These are phyloP conservation scores for Cladophialophora bantiana DNA, from an alignment of 2,329 filamentous ascomycete species.

Conservation along the genomic window DNA sequence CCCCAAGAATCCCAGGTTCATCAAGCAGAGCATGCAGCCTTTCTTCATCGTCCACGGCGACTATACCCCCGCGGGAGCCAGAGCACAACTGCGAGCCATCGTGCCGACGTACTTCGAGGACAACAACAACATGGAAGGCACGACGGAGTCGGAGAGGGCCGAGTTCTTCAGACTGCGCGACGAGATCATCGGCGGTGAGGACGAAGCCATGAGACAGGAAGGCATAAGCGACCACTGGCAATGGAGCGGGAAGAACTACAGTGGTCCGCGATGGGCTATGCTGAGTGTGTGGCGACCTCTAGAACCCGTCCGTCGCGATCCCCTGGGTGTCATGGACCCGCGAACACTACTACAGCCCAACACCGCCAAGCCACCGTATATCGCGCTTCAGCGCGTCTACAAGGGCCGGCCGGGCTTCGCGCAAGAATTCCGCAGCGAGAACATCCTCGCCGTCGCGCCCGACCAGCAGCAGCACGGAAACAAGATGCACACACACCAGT, in stretches of 20 bases:
- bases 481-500: conserved; percentile 3
- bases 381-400: conserved; percentile 11
- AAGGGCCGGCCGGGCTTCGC: conserved; percentile 22
- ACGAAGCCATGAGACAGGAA: conserved; percentile 21
- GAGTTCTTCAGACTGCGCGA: conserved; percentile 19
- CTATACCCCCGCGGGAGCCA: conserved; percentile 19
- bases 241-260: conserved; percentile 28
- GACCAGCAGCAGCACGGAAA: conserved; percentile 1
- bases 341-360: conserved; percentile 7
- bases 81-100: conserved; percentile 19
- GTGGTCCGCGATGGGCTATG: conserved; percentile 21
- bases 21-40: conserved; percentile 9
- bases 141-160: conserved; percentile 13
- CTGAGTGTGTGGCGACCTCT: conserved; percentile 42
- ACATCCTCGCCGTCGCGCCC: conserved; percentile 21
- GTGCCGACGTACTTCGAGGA: conserved; percentile 26
- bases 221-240: conserved; percentile 20
- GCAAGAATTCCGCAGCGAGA: conserved; percentile 19
- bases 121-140: conserved; percentile 7
- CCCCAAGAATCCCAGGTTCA: conserved; percentile 1
- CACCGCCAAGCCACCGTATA: conserved; percentile 14
- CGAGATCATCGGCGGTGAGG: conserved; percentile 20
- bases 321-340: conserved; percentile 37
- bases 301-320: conserved; percentile 39
- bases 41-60: conserved; percentile 30